Conservation (phyloP, 768 basidiomycete genomes). For the Suillus subalutaceus region DNA sequence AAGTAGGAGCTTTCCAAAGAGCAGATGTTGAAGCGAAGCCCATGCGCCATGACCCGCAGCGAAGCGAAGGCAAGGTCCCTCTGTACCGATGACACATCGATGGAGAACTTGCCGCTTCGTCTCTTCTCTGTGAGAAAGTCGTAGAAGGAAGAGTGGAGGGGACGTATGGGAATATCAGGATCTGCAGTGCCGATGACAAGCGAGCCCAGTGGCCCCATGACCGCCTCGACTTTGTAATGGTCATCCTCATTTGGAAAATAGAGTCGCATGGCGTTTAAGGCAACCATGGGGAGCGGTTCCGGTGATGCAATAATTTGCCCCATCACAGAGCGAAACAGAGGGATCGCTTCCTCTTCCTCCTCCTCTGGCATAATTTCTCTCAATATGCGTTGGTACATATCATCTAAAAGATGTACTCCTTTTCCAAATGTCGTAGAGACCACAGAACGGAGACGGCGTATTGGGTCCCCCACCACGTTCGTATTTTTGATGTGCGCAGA, state of each 20-base stretch:
- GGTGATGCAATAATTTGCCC: conserved; percentile 6
- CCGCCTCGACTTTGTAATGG: conserved; percentile 11
- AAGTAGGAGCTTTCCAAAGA: conserved; percentile 33
- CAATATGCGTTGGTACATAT: conserved; percentile 5
- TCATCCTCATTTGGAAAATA: conserved; percentile 3
- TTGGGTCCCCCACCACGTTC: not conserved
- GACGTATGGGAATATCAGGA: conserved; percentile 14
- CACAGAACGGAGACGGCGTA: not conserved
- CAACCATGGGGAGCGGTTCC: conserved; percentile 8
- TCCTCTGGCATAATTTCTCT: not conserved
- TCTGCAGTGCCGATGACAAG: conserved; percentile 13
- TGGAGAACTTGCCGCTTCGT: not conserved
- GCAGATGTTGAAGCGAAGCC: conserved; percentile 40
- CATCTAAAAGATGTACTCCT: conserved; percentile 4
- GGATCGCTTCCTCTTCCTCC: not conserved
- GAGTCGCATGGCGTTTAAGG: conserved; percentile 9
- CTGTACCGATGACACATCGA: conserved; percentile 16
- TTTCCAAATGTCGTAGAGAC: not conserved
- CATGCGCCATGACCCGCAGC: conserved; percentile 30
- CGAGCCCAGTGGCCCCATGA: conserved; percentile 10
- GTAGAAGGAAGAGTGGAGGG: conserved; percentile 30
- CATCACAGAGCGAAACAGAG: conserved; percentile 13
- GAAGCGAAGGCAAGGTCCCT: conserved; percentile 24
- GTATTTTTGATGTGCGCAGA: conserved; percentile 5
- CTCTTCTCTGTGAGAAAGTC: not conserved